phyloP scores from a whole-genome alignment of 306 rosid genomes.

The Clitoria ternatea region DNA sequence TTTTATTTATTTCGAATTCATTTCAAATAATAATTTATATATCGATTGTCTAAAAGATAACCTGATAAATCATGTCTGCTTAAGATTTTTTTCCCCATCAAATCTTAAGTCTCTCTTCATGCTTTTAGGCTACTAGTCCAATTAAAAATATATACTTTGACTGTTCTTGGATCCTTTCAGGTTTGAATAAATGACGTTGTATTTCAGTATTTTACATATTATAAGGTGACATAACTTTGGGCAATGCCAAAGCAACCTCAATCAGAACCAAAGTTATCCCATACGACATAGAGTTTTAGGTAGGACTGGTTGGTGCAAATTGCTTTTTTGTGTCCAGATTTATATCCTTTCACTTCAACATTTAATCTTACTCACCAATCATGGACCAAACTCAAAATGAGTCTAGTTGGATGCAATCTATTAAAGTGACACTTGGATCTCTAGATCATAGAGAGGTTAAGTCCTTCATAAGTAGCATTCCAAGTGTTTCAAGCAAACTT shows the following conservation, averaged over 20 bases:
- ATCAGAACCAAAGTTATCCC: neutral
- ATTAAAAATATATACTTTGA: neutral
- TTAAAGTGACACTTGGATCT: conserved; percentile 28
- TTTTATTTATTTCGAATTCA: neutral
- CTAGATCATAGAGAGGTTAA: conserved; percentile 31
- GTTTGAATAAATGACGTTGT: neutral
- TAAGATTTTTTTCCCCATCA: neutral
- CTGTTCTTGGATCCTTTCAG: neutral
- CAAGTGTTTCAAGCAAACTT: conserved; percentile 22
- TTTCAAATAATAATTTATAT: neutral
- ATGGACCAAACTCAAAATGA: conserved; percentile 26
- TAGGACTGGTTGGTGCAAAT: neutral
- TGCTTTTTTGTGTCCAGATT: neutral
- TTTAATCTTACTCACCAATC: neutral
- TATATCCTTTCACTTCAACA: neutral
- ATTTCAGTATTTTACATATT: neutral
- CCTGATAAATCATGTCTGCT: neutral
- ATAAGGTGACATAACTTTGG: neutral
- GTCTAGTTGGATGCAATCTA: conserved; percentile 23
- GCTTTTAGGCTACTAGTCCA: neutral
- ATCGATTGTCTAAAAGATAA: neutral
- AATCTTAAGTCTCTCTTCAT: neutral
- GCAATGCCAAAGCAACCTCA: neutral
- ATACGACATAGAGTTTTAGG: neutral
- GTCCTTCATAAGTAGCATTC: conserved; percentile 30